Evolutionary conservation across 2,329 filamentous ascomycete species (phyloP), one percentile per base, ranked within the genome.

Genomic region (Akanthomyces dipterigenus): DNA sequence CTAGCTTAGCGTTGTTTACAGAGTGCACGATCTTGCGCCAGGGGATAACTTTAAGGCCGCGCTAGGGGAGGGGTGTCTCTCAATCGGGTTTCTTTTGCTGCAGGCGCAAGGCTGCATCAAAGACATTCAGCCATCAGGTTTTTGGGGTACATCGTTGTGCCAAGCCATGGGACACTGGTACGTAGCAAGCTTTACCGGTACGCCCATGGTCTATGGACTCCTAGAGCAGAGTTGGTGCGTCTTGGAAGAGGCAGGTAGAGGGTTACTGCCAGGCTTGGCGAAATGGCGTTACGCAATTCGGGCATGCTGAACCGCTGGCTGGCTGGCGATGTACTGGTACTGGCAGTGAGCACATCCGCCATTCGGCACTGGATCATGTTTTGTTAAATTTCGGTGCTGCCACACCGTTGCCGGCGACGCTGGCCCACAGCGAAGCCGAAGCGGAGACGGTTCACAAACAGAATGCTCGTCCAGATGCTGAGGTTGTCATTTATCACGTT

Each of bases 1-100:
- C 12, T 28, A 60, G 49, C 26, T 24, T 61, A 56, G 60, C 53
- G 45, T 45, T 12, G 28, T 34, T 11, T 34, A 8, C 34, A 38
- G 20, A 55, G 26, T 54, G 42, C 26, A 45, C 51, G 53, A 61
- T 61, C 60, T 55, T 56, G 51, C 36, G 14, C 34, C 53, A 56
- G 36, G 24, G 18, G 36, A 53, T 28, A 45, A 42, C 24, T 20
- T 50, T 22, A 36, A 45, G 57, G 20, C 48, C 3, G 26, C n/a
- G 26, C 31, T 38, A 22, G 49, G 31, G 20, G 20, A 34, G 50
- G 57, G 49, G 49, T 51, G 48, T 43, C 24, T 18, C 26, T 24
- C 46, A 46, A 50, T 22, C 24, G 18, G 31, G 45, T 45, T 12
- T 59, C 43, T n/a, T 20, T 14, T 26, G 12, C 36, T 34, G 45